phyloP scores from a whole-genome alignment of 2,329 filamentous ascomycete species.

The Sarocladium oryzae region DNA sequence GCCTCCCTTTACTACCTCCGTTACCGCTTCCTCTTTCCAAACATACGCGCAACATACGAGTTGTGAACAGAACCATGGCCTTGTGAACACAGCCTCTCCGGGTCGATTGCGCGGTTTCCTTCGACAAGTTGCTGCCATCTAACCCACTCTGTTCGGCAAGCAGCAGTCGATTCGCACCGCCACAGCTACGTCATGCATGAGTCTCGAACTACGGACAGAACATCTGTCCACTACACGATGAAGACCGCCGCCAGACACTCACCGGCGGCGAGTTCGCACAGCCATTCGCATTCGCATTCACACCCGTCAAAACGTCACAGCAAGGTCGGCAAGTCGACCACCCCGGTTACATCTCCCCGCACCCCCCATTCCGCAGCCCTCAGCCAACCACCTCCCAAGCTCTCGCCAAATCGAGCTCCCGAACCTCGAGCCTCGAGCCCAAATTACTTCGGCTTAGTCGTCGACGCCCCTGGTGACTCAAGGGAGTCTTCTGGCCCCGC shows the following conservation, averaged over 20 bases:
- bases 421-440: slow-evolving; percentile 56
- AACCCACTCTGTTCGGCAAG: neutral
- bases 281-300: slow-evolving; percentile 28
- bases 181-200: slow-evolving; percentile 7
- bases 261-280: slow-evolving; percentile 21
- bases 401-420: slow-evolving; percentile 33
- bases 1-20: neutral
- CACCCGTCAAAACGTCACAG: slow-evolving; percentile 29
- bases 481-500: slow-evolving; percentile 54
- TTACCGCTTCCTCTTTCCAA: neutral
- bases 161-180: neutral
- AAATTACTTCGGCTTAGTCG: slow-evolving; percentile 78
- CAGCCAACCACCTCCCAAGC: slow-evolving; percentile 39
- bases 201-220: slow-evolving; percentile 10
- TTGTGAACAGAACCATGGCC: neutral
- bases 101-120: neutral
- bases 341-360: slow-evolving; percentile 46
- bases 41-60: neutral
- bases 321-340: slow-evolving; percentile 36
- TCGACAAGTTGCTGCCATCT: neutral
- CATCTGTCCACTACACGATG: slow-evolving; percentile 37
- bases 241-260: slow-evolving; percentile 36
- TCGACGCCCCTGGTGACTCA: slow-evolving; percentile 54
- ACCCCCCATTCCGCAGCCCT: slow-evolving; percentile 49
- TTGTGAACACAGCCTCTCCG: neutral